These are phyloP conservation scores for Fusarium sp. DNA, from an alignment of 2,329 filamentous ascomycete genomes.

Conservation along the genomic window DNA sequence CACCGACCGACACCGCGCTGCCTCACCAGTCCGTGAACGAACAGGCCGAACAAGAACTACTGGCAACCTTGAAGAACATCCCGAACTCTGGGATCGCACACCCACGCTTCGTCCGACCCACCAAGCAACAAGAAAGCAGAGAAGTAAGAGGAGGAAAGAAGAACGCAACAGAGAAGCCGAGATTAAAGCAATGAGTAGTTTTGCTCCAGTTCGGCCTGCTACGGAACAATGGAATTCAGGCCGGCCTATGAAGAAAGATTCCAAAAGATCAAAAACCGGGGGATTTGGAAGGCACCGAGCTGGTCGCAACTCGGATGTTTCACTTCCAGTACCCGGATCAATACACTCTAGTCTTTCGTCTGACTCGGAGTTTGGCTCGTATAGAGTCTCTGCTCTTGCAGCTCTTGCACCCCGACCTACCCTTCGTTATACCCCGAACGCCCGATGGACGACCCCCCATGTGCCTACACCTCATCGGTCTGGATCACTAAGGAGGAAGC, in stretches of 20 bases:
- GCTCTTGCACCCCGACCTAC: conserved; percentile 88
- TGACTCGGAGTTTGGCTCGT: conserved; percentile 76
- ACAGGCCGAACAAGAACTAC: conserved; percentile 25
- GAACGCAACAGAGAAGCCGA: conserved; percentile 86
- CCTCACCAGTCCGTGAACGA: conserved; percentile 38
- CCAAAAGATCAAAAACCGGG: conserved; percentile 70
- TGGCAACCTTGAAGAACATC: conserved; percentile 17
- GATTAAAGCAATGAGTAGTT: conserved; percentile 84
- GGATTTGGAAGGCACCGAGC: conserved; percentile 63
- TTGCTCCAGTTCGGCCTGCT: conserved; percentile 71
- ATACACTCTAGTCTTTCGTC: conserved; percentile 81
- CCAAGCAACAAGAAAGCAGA: conserved; percentile 71
- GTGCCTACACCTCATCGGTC: conserved; percentile 59
- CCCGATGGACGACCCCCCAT: conserved; percentile 64
- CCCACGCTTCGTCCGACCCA: conserved; percentile 71
- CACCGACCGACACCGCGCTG: conserved; percentile 46
- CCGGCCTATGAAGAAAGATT: conserved; percentile 70
- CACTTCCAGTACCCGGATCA: conserved; percentile 78
- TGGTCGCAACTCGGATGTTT: conserved; percentile 76
- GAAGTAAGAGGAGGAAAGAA: conserved; percentile 79
- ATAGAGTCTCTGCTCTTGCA: conserved; percentile 81
- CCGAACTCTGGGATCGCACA: conserved; percentile 47
- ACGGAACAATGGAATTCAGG: conserved; percentile 69
- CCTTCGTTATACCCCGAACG: conserved; percentile 76
- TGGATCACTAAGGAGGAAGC: conserved; percentile 62